phyloP scores from a whole-genome alignment of 2,329 filamentous ascomycete genomes.

The Aspergillus sp. region DNA sequence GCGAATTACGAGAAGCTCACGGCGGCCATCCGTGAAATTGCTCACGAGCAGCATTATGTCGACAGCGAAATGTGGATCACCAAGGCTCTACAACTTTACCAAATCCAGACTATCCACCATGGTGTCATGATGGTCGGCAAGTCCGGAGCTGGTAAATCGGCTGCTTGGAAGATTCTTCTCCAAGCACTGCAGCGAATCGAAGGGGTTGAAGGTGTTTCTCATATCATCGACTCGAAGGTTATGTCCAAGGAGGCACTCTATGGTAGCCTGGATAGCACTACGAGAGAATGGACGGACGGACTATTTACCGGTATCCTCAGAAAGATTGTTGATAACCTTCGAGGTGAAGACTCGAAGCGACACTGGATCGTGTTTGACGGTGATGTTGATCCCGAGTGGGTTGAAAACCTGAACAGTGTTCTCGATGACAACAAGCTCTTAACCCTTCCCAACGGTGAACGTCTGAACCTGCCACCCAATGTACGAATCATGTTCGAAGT shows the following conservation, averaged over 20 bases:
- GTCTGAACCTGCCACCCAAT: conserved; percentile 88
- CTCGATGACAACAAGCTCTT: conserved; percentile 98
- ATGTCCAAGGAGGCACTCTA: conserved; percentile 99
- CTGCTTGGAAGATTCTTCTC: conserved; percentile 88
- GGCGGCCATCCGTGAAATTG: conserved; percentile 76
- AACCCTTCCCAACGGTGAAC: conserved; percentile 95
- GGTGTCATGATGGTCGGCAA: conserved; percentile 99
- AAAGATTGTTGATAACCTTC: conserved; percentile 98
- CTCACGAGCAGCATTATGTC: conserved; percentile 80
- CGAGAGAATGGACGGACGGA: conserved; percentile 97
- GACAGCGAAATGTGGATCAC: conserved; percentile 96
- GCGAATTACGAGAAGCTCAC: conserved; percentile 80
- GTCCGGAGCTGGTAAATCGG: conserved; percentile 95
- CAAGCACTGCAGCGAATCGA: conserved; percentile 90
- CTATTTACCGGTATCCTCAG: conserved; percentile 96
- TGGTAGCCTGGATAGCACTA: conserved; percentile 92
- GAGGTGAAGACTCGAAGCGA: conserved; percentile 92
- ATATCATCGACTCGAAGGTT: conserved; percentile 98
- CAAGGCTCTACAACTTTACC: conserved; percentile 93
- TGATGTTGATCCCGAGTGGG: conserved; percentile 98
- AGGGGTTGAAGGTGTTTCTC: conserved; percentile 86
- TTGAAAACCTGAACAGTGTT: conserved; percentile 99
- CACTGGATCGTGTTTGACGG: conserved; percentile 99
- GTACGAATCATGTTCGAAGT: conserved; percentile 99
- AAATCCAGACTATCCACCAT: conserved; percentile 96